Base-by-base conservation (phyloP, 208 protist genomes). In the Crithidia brevicula region DNA sequence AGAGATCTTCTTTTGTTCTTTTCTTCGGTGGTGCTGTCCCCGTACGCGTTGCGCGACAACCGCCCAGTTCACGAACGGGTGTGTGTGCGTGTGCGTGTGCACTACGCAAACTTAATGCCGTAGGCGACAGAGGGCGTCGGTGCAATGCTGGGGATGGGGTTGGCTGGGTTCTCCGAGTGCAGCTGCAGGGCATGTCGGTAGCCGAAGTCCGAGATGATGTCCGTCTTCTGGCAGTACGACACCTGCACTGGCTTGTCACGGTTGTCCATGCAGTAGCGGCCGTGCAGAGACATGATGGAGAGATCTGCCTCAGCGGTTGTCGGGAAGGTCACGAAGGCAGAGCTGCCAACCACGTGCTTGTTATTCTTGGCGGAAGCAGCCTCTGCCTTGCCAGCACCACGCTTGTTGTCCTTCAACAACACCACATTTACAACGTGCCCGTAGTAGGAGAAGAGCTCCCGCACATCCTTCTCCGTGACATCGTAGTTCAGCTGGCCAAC, bases 131-230 rank as follows among this genome's bases (percentile, higher is more conserved):
- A 62, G 13, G 54, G 70, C 8, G 52, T 46, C 23, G 70, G 62
- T 4, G 43, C 27, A 10, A 67, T 54, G 56, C 43, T 52, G 31
- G 78, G 81, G 16, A 78, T 38, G 0, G 86, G 86, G 72, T 92
- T 91, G 31, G 82, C 81, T 3, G 69, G 72, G 59, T 92, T 92
- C 62, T 85, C 69, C 13, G 67, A 60, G 53, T 85, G 79, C 30
- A 91, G 64, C 64, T 75, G 54, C 57, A 79, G 11, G 4, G 85
- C 85, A 27, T 92, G 86, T 23, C 72, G 68, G 63, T 79, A 83
- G 46, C 86, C 86, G 53, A 87, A 92, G n/a, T 79, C 70, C 23
- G 80, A 86, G 57, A 86, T 82, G 36, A 85, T 59, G 45, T 82
- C 75, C 18, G 82, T 87, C 38, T 81, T 78, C 28, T 85, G 68